Evolutionary conservation across 2,329 filamentous ascomycete species (phyloP).

Genomic region (Penicillium brevicompactum): DNA sequence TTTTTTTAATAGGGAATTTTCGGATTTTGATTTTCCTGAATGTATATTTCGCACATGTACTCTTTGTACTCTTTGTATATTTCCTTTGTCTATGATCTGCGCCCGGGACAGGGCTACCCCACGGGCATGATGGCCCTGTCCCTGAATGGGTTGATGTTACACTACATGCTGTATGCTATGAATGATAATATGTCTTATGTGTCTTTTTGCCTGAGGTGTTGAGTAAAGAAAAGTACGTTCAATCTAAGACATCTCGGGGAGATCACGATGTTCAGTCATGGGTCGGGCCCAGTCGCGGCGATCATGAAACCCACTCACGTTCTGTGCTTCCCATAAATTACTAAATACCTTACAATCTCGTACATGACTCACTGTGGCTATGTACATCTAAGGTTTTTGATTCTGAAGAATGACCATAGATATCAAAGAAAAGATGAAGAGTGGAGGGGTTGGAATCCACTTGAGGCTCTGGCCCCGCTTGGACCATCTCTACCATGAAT

Average conservation of each 20-base stretch:
- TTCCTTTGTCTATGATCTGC: not conserved
- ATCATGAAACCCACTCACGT: not conserved
- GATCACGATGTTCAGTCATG: not conserved
- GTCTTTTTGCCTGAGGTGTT: too few species aligned
- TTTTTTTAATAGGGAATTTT: slow-evolving; percentile 2
- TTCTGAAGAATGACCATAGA: too few species aligned
- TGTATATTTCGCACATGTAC: not conserved
- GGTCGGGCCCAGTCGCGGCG: not conserved
- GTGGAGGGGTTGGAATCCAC: too few species aligned
- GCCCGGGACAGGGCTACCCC: not conserved
- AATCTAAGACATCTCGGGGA: not conserved
- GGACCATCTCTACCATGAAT: not conserved
- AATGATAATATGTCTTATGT: not conserved
- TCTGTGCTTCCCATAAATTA: not conserved
- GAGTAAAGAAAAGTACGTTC: too few species aligned
- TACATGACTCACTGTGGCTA: slow-evolving; percentile 7
- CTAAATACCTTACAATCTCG: not conserved
- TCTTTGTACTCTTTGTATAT: not conserved
- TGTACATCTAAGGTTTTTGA: too few species aligned
- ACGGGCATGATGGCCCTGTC: not conserved
- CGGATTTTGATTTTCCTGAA: not conserved
- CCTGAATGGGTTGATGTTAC: not conserved
- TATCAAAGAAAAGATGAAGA: too few species aligned
- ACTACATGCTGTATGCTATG: not conserved
- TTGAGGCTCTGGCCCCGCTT: too few species aligned